Conservation (phyloP, 164 flowering plant genomes). For the Saururus chinensis region DNA sequence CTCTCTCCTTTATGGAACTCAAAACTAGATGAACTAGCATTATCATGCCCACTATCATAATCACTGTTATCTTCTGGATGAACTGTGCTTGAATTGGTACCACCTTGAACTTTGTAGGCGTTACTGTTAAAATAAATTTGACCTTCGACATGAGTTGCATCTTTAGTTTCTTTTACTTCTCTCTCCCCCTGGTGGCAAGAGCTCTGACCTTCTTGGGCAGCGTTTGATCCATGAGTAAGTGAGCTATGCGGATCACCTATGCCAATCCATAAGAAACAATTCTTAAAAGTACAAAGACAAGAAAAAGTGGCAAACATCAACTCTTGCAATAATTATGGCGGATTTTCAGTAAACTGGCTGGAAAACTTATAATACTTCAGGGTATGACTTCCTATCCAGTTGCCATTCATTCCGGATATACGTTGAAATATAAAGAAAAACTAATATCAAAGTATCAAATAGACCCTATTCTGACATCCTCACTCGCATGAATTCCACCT, state of each 20-base stretch:
- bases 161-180: constrained; percentile 17
- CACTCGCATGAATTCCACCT: too few species aligned
- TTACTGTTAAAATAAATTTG: constrained; percentile 26
- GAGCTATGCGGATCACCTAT: not conserved
- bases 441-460: too few species aligned
- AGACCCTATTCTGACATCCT: too few species aligned
- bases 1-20: constrained; percentile 86
- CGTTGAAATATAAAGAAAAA: too few species aligned
- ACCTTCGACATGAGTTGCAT: constrained; percentile 15
- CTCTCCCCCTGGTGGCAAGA: constrained; percentile 16
- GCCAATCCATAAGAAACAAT: not conserved
- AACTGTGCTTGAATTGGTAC: constrained; percentile 37
- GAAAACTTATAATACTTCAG: too few species aligned
- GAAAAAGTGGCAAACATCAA: not conserved
- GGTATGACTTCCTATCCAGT: too few species aligned
- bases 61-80: constrained; percentile 75
- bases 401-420: too few species aligned
- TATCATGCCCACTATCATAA: constrained; percentile 54
- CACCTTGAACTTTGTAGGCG: constrained; percentile 4
- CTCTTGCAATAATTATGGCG: too few species aligned
- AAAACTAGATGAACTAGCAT: constrained; percentile 84
- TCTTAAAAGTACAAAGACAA: not conserved
- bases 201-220: constrained; percentile 14
- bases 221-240: not conserved
- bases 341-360: too few species aligned